Conservation (phyloP, 1,139 yeast genomes). For the Cylindricascospora bacillispora region DNA sequence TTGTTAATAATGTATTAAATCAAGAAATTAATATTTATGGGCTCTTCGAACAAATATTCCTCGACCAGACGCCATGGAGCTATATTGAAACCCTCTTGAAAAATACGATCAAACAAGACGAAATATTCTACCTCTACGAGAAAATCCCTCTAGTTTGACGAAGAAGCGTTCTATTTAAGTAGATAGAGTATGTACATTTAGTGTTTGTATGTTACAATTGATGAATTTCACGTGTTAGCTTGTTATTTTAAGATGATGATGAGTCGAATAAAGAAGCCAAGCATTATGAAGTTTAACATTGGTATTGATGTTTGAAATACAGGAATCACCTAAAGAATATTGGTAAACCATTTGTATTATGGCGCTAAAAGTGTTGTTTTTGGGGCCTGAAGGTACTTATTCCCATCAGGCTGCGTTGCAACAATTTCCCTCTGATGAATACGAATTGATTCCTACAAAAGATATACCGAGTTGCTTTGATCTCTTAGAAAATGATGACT, state of each 20-base stretch:
- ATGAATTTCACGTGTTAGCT: too few species aligned
- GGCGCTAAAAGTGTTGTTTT: slow-evolving; percentile 55
- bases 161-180: too few species aligned
- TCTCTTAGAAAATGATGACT: slow-evolving; percentile 23
- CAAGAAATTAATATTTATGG: background rate
- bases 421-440: slow-evolving; percentile 37
- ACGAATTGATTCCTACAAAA: slow-evolving; percentile 25
- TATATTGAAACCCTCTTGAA: background rate
- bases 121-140: background rate
- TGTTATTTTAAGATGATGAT: too few species aligned
- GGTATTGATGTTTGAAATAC: too few species aligned
- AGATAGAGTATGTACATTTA: too few species aligned
- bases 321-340: too few species aligned
- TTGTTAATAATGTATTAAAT: background rate
- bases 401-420: slow-evolving; percentile 88
- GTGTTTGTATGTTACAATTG: too few species aligned
- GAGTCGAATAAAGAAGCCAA: too few species aligned
- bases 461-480: slow-evolving; percentile 57
- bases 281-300: too few species aligned
- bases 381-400: slow-evolving; percentile 87
- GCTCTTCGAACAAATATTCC: background rate
- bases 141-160: too few species aligned
- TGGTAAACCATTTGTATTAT: too few species aligned
- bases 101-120: background rate
- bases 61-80: background rate